Conservation (phyloP, 1,139 yeast genomes). For the Yamadazyma mexicana region DNA sequence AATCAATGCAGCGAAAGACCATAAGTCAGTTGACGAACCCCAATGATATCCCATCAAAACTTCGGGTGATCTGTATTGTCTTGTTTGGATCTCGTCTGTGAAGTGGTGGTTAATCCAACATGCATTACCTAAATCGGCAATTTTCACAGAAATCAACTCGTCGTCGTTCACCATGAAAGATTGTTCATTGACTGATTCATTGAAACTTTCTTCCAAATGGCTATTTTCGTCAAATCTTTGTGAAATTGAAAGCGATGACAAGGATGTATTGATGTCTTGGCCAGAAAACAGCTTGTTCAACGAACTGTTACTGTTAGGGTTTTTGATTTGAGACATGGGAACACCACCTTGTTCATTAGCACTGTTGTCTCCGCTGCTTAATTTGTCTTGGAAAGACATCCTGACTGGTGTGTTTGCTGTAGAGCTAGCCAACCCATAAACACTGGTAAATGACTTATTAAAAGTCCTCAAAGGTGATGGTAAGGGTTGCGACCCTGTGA, state of each 20-base stretch:
- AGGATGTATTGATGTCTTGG: slow-evolving; percentile 32
- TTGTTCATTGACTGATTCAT: slow-evolving; percentile 14
- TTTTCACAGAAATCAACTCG: slow-evolving; percentile 48
- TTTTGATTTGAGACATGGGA: slow-evolving; percentile 13
- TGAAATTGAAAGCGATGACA: slow-evolving; percentile 46
- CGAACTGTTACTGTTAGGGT: slow-evolving; percentile 11
- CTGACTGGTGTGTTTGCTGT: slow-evolving; percentile 45
- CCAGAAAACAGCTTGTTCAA: slow-evolving; percentile 7
- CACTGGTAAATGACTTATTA: slow-evolving; percentile 38
- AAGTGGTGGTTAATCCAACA: slow-evolving; percentile 52
- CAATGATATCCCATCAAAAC: slow-evolving; percentile 49
- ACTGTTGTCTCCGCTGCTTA: slow-evolving; percentile 11
- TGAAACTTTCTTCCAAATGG: slow-evolving; percentile 21
- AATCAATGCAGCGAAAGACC: slow-evolving; percentile 50
- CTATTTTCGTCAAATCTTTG: slow-evolving; percentile 16
- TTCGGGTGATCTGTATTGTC: slow-evolving; percentile 51
- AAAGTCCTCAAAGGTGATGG: slow-evolving; percentile 70
- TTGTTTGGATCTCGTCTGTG: slow-evolving; percentile 52
- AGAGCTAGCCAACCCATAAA: slow-evolving; percentile 39
- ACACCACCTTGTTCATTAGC: slow-evolving; percentile 11
- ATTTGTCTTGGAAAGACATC: slow-evolving; percentile 19
- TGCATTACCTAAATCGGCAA: slow-evolving; percentile 53
- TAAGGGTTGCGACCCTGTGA: slow-evolving; percentile 84
- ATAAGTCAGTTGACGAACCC: slow-evolving; percentile 51
- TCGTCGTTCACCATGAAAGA: slow-evolving; percentile 39